Evolutionary conservation across 2,329 filamentous ascomycete species (phyloP), one percentile per base, ranked within the genome.

Genomic region (Celoporthe dispersa): DNA sequence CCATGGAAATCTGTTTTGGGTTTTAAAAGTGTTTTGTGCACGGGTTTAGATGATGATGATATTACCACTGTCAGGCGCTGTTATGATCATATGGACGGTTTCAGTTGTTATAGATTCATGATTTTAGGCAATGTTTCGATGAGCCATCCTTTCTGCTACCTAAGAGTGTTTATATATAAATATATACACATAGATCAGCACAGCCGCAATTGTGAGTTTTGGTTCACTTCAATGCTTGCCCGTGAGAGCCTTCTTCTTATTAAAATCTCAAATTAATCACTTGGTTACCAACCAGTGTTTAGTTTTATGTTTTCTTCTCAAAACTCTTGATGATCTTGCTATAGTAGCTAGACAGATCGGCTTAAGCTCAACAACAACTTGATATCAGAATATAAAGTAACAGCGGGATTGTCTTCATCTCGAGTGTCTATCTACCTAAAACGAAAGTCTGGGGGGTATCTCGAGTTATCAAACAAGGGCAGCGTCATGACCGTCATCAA

Each of bases 371-470:
- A 28, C 51, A 31, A 11, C 28, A 31, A 28, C 11, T 28, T 55
- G 11, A 3, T 28, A 6, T 28, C 1, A 55, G 22, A 19, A 14
- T 53, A 5, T 5, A 28, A 4, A 53, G 51, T 1, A 55, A 55
- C n/a, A 55, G 31, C 14, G 25, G 12, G 3, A 33, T 55, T 19
- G 11, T 31, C 14, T 12, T 55, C 53, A 7, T 55, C 53, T 55
- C 53, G 41, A 37, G 11, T 19, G 33, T 19, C 57, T 31, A 33
- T 62, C 35, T 25, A 28, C 35, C n/a, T 59, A 14, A 65, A 70
- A 67, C 65, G 68, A 70, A 66, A 65, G 68, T 70, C 61, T 19
- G 39, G 66, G 39, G 68, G 68, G 68, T 70, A 70, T 68, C 66
- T 68, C 22, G 60, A 44, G 14, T 19, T 31, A 31, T 37, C 12